Percentiles rank a stretch among this genome's conserved stretches.
Conservation (phyloP, 1,284 basidiomycete species). For the Neotropicomus parvogracilis region DNA sequence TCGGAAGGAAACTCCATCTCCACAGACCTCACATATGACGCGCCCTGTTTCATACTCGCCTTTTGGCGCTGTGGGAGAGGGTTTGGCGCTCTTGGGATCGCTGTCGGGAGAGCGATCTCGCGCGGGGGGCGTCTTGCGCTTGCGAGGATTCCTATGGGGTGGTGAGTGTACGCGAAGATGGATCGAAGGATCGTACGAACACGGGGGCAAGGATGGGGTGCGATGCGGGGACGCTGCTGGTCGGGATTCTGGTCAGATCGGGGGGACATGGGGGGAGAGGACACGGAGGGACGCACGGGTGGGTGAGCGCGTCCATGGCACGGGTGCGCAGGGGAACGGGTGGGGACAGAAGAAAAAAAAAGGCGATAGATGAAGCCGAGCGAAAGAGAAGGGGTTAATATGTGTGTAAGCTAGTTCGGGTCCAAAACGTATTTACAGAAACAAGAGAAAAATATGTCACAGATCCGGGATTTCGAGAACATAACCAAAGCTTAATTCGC, state of each 20-base stretch:
- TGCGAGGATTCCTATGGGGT: slow-evolving; percentile 33
- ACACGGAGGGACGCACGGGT: slow-evolving; percentile 22
- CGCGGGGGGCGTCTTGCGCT: slow-evolving; percentile 40
- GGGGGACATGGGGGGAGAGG: slow-evolving; percentile 2
- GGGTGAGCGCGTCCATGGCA: slow-evolving; percentile 23
- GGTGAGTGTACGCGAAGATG: slow-evolving; percentile 18
- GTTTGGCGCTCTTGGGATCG: slow-evolving; percentile 15
- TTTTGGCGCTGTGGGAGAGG: slow-evolving; percentile 27
- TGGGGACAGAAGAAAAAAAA: slow-evolving; percentile 5
- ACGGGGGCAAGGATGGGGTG: slow-evolving; percentile 14
- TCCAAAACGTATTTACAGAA: slow-evolving; percentile 40
- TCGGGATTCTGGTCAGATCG: slow-evolving; percentile 21
- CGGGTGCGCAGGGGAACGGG: slow-evolving; percentile 5
- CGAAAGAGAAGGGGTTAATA: slow-evolving; percentile 32
- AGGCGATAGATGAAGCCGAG: slow-evolving; percentile 12
- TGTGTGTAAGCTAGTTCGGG: slow-evolving; percentile 36
- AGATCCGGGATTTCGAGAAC: slow-evolving; percentile 40
- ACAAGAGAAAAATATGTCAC: slow-evolving; percentile 40
- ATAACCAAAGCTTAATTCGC: slow-evolving; percentile 37
- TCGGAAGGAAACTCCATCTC: slow-evolving; percentile 56
- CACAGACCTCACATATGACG: slow-evolving; percentile 62
- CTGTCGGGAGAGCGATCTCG: slow-evolving; percentile 23
- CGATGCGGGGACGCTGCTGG: slow-evolving; percentile 17
- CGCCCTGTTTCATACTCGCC: slow-evolving; percentile 56
- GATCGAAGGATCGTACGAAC: slow-evolving; percentile 26